Percentiles rank a stretch among this genome's conserved stretches.
Evolutionary conservation across 345 rosid genomes (phyloP).

Genomic region (Atalantia buxifolia): DNA sequence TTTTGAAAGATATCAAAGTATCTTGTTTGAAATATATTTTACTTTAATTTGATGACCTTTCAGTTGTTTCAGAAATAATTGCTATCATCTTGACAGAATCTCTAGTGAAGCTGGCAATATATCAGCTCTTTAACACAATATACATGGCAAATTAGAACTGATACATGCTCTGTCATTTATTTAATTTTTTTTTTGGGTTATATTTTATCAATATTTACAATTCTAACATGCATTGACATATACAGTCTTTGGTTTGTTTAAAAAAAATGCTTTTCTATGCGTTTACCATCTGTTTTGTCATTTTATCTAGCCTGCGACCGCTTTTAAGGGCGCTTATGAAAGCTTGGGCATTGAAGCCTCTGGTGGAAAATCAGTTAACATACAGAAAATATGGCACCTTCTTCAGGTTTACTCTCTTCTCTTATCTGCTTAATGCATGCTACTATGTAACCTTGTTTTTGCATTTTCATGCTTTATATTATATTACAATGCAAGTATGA

Average conservation of each 20-base stretch:
- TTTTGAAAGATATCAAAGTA: neutral
- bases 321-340: constrained; percentile 82
- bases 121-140: neutral
- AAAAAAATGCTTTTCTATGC: neutral
- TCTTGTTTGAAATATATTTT: neutral
- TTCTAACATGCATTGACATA: neutral
- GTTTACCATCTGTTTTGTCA: neutral
- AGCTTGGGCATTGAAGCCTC: constrained; percentile 65
- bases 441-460: constrained; percentile 12
- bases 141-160: neutral
- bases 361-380: constrained; percentile 82
- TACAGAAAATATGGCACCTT: constrained; percentile 99
- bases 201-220: neutral
- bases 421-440: neutral
- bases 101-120: neutral
- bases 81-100: neutral
- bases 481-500: constrained; percentile 11
- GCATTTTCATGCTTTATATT: constrained; percentile 4
- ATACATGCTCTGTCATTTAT: neutral
- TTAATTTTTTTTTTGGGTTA: no score
- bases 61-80: neutral
- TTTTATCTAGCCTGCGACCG: constrained; percentile 63
- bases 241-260: neutral
- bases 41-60: neutral
- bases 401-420: constrained; percentile 52